Conservation (phyloP, 495 filamentous ascomycete species). For the Xylaria acuta region DNA sequence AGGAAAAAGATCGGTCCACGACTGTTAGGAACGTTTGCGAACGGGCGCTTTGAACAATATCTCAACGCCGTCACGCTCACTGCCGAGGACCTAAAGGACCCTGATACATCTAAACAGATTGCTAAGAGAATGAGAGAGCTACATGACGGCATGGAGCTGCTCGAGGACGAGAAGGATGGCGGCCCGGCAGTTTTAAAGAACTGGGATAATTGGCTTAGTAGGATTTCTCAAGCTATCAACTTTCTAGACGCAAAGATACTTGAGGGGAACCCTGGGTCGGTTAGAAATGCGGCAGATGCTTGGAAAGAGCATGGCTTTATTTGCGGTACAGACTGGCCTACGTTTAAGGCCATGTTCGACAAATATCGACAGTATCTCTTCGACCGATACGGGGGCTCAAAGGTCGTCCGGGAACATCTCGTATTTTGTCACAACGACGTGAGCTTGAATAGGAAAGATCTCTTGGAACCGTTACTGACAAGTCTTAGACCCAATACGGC, state of each 20-base stretch:
- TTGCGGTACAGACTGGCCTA: slow-evolving; percentile 83
- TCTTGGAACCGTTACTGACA: slow-evolving; percentile 18
- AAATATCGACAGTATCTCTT: slow-evolving; percentile 78
- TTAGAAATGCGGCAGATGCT: slow-evolving; percentile 44
- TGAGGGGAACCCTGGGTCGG: slow-evolving; percentile 32
- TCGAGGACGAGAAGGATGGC: slow-evolving; percentile 73
- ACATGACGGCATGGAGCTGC: slow-evolving; percentile 89
- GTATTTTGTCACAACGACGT: slow-evolving; percentile 99
- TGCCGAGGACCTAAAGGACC: slow-evolving; percentile 74
- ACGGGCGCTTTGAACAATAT: slow-evolving; percentile 96
- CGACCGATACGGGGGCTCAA: slow-evolving; percentile 69
- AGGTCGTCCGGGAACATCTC: slow-evolving; percentile 72
- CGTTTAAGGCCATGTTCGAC: slow-evolving; percentile 76
- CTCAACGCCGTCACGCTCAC: slow-evolving; percentile 83
- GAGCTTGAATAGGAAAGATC: slow-evolving; percentile 42
- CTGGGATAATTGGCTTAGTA: slow-evolving; percentile 93
- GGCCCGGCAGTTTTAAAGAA: slow-evolving; percentile 88
- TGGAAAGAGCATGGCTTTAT: slow-evolving; percentile 77
- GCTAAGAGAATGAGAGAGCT: slow-evolving; percentile 98
- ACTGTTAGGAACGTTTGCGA: slow-evolving; percentile 90
- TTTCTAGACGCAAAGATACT: slow-evolving; percentile 75
- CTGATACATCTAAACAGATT: slow-evolving; percentile 87
- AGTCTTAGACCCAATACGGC: slow-evolving; percentile 87
- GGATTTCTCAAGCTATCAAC: slow-evolving; percentile 75
- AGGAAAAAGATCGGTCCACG: slow-evolving; percentile 92